Evolutionary conservation across 805 yeast species (phyloP).

Genomic region (Saccharomycopsis babjevae): DNA sequence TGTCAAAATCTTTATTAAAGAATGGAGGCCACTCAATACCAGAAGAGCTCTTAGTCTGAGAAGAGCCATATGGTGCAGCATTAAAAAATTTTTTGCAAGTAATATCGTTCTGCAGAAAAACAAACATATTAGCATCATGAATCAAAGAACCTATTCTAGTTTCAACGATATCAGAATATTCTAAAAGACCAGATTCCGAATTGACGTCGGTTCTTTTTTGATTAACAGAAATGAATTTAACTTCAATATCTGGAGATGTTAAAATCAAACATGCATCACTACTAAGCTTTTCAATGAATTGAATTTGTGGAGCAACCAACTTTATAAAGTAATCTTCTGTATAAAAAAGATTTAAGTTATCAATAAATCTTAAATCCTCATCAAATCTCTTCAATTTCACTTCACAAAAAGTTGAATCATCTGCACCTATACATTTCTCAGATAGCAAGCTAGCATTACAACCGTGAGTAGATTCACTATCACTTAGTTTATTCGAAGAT

Average conservation of each 20-base stretch:
- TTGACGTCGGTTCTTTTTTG: slow-evolving; percentile 29
- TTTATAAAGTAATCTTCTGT: slow-evolving; percentile 54
- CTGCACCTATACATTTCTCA: not conserved
- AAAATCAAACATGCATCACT: slow-evolving; percentile 54
- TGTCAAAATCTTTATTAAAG: slow-evolving; percentile 64
- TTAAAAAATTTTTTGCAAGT: slow-evolving; percentile 18
- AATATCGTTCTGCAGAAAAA: slow-evolving; percentile 36
- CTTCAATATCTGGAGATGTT: slow-evolving; percentile 62
- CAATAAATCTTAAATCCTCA: slow-evolving; percentile 36
- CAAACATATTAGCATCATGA: slow-evolving; percentile 61
- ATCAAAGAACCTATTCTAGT: slow-evolving; percentile 61
- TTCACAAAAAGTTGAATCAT: slow-evolving; percentile 16
- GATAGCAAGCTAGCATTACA: not conserved
- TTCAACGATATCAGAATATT: slow-evolving; percentile 36
- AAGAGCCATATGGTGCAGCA: slow-evolving; percentile 19
- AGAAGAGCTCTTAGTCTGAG: slow-evolving; percentile 19
- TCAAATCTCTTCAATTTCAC: slow-evolving; percentile 38
- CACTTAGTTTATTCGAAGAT: not conserved
- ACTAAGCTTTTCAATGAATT: slow-evolving; percentile 43
- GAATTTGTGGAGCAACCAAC: slow-evolving; percentile 76
- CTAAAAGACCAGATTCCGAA: slow-evolving; percentile 28
- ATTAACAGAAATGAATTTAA: slow-evolving; percentile 56
- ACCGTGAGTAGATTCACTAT: not conserved
- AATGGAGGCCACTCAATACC: slow-evolving; percentile 79
- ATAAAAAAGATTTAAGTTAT: slow-evolving; percentile 28